These are phyloP conservation scores for Brettanomyces nanus DNA, from an alignment of 805 yeast genomes.

Conservation along the genomic window DNA sequence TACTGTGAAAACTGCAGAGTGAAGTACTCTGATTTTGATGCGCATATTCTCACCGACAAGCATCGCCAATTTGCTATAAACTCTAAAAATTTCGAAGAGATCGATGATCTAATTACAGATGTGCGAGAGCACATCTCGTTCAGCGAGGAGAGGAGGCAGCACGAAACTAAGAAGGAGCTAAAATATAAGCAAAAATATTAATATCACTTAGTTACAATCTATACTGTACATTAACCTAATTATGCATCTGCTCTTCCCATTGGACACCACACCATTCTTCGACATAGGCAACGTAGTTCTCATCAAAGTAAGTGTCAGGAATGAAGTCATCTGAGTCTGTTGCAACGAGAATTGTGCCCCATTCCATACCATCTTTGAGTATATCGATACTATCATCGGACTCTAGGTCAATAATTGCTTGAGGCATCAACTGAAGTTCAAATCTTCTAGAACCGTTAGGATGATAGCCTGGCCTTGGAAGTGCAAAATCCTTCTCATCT, in stretches of 20 bases:
- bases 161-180: not conserved
- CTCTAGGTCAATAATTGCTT: constrained; percentile 78
- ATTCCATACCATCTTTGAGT: constrained; percentile 74
- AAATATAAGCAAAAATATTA: not conserved
- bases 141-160: no score
- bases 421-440: constrained; percentile 93
- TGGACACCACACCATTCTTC: constrained; percentile 23
- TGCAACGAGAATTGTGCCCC: constrained; percentile 89
- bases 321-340: constrained; percentile 31
- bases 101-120: constrained; percentile 68
- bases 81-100: constrained; percentile 61
- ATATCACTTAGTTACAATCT: not conserved
- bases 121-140: no score
- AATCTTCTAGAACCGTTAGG: constrained; percentile 56
- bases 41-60: constrained; percentile 58
- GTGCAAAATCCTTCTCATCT: constrained; percentile 14
- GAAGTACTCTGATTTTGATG: constrained; percentile 70
- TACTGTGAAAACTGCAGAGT: constrained; percentile 92
- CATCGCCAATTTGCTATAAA: constrained; percentile 76
- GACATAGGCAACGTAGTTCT: constrained; percentile 14
- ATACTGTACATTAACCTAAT: not conserved
- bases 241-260: constrained; percentile 16
- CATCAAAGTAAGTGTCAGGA: constrained; percentile 11
- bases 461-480: constrained; percentile 56
- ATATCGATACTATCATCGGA: constrained; percentile 33